Percentiles rank a stretch among this genome's conserved stretches.
These are phyloP conservation scores for Gentiana dahurica DNA, from an alignment of 257 asterid species.

Conservation along the genomic window DNA sequence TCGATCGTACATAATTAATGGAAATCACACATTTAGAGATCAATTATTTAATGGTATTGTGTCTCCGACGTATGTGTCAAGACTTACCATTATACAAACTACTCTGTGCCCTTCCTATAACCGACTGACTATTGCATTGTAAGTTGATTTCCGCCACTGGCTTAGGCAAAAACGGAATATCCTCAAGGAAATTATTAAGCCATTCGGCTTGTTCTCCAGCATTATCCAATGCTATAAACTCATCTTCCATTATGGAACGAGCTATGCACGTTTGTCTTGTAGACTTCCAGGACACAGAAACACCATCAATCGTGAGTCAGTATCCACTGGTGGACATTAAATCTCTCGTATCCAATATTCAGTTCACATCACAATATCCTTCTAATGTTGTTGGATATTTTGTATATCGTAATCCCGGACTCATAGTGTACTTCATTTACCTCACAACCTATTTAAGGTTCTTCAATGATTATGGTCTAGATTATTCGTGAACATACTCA, in stretches of 20 bases:
- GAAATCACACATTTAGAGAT: too few species aligned
- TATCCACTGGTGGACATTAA: background rate
- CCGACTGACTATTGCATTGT: background rate
- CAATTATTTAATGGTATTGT: too few species aligned
- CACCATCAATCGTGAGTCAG: background rate
- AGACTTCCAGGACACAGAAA: background rate
- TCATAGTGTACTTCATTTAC: background rate
- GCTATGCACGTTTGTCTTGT: background rate
- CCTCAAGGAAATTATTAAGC: background rate
- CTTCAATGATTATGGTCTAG: too few species aligned
- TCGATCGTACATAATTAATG: too few species aligned
- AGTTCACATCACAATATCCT: background rate
- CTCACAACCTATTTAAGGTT: background rate
- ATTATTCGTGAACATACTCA: too few species aligned
- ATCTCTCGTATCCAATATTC: constrained; percentile 1
- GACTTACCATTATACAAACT: background rate
- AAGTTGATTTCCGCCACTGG: background rate
- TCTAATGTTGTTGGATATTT: background rate
- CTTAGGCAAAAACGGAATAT: background rate
- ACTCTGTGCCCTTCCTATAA: background rate
- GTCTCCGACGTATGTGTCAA: too few species aligned
- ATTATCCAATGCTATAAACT: background rate
- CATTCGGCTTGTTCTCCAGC: constrained; percentile 1
- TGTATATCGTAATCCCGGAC: background rate
- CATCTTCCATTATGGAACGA: background rate